Conservation (phyloP, 2,329 filamentous ascomycete genomes). For the Coniosporium tulheliwenetii region DNA sequence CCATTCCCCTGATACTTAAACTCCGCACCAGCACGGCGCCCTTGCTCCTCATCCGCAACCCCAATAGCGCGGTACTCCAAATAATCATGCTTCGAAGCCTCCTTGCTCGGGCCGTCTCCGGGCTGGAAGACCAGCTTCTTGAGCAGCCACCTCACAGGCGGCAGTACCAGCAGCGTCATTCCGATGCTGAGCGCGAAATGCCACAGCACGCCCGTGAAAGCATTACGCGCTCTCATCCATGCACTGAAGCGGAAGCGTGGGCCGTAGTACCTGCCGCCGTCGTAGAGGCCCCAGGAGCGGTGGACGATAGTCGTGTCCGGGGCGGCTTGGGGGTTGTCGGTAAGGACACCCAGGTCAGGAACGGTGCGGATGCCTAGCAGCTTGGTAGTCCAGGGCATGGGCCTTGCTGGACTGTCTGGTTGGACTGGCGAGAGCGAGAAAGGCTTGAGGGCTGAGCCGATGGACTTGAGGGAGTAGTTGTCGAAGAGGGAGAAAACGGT, state of each 20-base stretch:
- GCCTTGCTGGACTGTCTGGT: slow-evolving; percentile 16
- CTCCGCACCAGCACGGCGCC: slow-evolving; percentile 38
- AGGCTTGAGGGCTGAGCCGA: slow-evolving; percentile 31
- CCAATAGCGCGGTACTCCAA: slow-evolving; percentile 50
- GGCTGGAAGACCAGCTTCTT: slow-evolving; percentile 32
- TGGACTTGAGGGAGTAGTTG: slow-evolving; percentile 27
- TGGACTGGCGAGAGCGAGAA: slow-evolving; percentile 34
- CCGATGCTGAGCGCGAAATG: slow-evolving; percentile 32
- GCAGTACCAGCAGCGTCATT: slow-evolving; percentile 30
- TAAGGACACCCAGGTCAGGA: slow-evolving; percentile 41
- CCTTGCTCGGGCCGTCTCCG: slow-evolving; percentile 25
- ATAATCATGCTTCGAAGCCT: slow-evolving; percentile 38
- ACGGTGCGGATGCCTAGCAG: slow-evolving; percentile 37
- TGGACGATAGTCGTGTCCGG: slow-evolving; percentile 43
- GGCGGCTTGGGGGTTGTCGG: slow-evolving; percentile 34
- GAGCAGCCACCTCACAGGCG: slow-evolving; percentile 36
- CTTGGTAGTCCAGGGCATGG: slow-evolving; percentile 18
- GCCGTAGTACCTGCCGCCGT: slow-evolving; percentile 37
- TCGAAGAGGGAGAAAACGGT: slow-evolving; percentile 46
- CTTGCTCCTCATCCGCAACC: slow-evolving; percentile 37
- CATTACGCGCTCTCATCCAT: slow-evolving; percentile 36
- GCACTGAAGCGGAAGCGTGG: slow-evolving; percentile 41
- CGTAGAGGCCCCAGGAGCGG: slow-evolving; percentile 41
- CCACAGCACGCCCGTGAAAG: slow-evolving; percentile 30
- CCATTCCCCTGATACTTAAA: slow-evolving; percentile 43